Conservation (phyloP, 2,329 filamentous ascomycete genomes). For the Colletotrichum sp. region DNA sequence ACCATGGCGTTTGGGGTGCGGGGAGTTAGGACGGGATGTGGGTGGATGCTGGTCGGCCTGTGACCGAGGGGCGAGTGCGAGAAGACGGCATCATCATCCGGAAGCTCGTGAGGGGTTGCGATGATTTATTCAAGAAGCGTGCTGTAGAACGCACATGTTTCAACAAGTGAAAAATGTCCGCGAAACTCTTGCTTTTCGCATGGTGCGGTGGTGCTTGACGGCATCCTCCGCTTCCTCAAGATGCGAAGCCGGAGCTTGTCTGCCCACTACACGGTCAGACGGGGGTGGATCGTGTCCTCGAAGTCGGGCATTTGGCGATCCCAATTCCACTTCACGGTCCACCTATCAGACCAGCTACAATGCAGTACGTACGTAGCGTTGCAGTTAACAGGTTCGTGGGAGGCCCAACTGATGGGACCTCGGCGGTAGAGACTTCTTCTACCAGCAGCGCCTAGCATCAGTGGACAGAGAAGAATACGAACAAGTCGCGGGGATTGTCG, state of each 20-base stretch:
- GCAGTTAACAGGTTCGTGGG: background rate
- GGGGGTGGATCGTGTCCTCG: background rate
- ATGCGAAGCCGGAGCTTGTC: background rate
- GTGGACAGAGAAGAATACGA: background rate
- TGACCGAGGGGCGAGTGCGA: background rate
- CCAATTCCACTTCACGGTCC: background rate
- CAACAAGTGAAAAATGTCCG: too few species aligned
- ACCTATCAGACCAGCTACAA: background rate
- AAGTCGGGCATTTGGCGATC: background rate
- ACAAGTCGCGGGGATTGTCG: background rate
- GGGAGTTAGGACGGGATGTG: background rate
- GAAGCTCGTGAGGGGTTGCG: background rate
- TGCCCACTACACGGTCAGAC: background rate
- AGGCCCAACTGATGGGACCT: background rate
- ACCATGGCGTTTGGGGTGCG: background rate
- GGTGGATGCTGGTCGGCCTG: background rate
- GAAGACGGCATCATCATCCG: background rate
- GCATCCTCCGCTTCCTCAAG: background rate
- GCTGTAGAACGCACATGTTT: background rate
- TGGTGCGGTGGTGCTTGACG: background rate
- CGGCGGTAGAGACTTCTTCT: background rate
- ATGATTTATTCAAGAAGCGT: background rate
- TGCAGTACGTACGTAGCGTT: background rate
- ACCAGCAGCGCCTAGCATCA: background rate
- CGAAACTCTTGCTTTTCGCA: background rate